Evolutionary conservation across 2,329 filamentous ascomycete genomes (phyloP).

Genomic region (Polychaeton citri): DNA sequence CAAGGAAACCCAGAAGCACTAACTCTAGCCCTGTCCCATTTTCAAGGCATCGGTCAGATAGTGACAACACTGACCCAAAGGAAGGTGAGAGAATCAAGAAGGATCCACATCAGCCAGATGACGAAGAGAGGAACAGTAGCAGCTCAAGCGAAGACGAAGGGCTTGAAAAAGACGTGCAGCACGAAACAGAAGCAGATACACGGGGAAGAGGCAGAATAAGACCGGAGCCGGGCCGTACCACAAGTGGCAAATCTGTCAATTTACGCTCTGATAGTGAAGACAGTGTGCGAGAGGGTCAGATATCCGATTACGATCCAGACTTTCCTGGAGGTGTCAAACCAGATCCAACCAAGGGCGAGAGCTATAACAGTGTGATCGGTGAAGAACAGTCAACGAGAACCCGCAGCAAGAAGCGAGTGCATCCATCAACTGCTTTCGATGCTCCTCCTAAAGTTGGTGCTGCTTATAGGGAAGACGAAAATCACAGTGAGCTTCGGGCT

Average conservation of each 20-base stretch:
- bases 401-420: constrained; percentile 35
- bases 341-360: constrained; percentile 22
- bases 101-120: constrained; percentile 10
- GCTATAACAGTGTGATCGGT: constrained; percentile 14
- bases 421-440: constrained; percentile 78
- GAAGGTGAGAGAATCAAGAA: constrained; percentile 13
- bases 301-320: constrained; percentile 15
- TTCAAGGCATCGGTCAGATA: constrained; percentile 12
- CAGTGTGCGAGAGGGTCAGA: constrained; percentile 12
- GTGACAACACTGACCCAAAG: constrained; percentile 9
- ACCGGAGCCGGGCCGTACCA: constrained; percentile 20
- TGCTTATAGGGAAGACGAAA: constrained; percentile 69
- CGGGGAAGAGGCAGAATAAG: constrained; percentile 20
- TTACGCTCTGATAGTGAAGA: constrained; percentile 1
- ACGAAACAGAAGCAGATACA: constrained; percentile 17
- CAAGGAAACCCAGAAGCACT: constrained; percentile 12
- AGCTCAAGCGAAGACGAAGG: constrained; percentile 17
- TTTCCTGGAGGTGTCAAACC: constrained; percentile 13
- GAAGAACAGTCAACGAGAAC: constrained; percentile 16
- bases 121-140: constrained; percentile 7
- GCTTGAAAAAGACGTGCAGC: constrained; percentile 12
- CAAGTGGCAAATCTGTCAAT: constrained; percentile 19
- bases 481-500: constrained; percentile 70
- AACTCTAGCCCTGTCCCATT: constrained; percentile 16
- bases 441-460: constrained; percentile 45